Percentiles rank a stretch among this genome's conserved stretches.
Conservation (phyloP, 345 rosid species). For the Sonneratia caseolaris region DNA sequence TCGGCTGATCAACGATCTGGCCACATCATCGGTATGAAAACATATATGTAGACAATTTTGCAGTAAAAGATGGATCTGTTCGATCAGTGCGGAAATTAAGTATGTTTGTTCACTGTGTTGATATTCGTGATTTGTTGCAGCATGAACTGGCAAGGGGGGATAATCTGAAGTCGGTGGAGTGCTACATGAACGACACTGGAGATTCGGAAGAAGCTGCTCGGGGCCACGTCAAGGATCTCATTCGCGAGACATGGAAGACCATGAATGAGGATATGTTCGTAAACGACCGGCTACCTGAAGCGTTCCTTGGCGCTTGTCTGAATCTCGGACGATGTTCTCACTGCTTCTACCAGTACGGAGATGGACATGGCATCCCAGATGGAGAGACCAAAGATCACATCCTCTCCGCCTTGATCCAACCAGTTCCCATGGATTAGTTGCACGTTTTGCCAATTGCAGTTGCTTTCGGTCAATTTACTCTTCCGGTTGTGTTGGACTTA, state of each 20-base stretch:
- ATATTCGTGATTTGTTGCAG: not conserved
- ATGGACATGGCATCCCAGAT: constrained; percentile 14
- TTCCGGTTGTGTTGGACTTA: too few relatives aligned
- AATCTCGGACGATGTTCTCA: constrained; percentile 10
- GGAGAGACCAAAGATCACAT: not conserved
- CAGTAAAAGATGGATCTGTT: too few relatives aligned
- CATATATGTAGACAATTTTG: too few relatives aligned
- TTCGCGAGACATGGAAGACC: constrained; percentile 13
- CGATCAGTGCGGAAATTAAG: too few relatives aligned
- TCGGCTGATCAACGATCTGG: too few relatives aligned
- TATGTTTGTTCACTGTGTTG: too few relatives aligned
- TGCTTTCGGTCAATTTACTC: too few relatives aligned
- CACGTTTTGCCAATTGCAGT: too few relatives aligned
- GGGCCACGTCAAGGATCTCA: constrained; percentile 3
- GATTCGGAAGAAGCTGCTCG: constrained; percentile 9
- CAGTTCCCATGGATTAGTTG: not conserved
- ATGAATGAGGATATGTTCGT: constrained; percentile 2
- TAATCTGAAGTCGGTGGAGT: constrained; percentile 11
- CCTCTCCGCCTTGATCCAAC: not conserved
- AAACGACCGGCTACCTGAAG: not conserved
- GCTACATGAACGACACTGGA: constrained; percentile 17
- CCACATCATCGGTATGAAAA: too few relatives aligned
- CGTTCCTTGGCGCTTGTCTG: constrained; percentile 4
- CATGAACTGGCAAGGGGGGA: constrained; percentile 17
- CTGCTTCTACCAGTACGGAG: constrained; percentile 10